Conservation (phyloP, 495 filamentous ascomycete genomes). For the Annulohypoxylon nitens region DNA sequence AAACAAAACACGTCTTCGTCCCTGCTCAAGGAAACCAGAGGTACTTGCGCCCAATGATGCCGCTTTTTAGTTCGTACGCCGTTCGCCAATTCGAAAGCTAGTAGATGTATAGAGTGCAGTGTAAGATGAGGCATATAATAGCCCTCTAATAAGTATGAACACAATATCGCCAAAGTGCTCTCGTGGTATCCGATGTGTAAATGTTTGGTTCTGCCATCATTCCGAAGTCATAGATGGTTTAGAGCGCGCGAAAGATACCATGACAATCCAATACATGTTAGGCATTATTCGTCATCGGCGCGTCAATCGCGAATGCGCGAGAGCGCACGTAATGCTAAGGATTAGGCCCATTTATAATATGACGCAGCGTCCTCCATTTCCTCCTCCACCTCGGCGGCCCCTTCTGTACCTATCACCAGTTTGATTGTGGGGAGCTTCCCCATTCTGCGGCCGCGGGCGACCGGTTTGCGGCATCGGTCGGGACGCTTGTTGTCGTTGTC, state of each 20-base stretch:
- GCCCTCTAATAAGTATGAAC: conserved; percentile 45
- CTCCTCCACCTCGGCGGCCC: conserved; percentile 32
- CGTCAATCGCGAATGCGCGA: conserved; percentile 28
- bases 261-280: conserved; percentile 22
- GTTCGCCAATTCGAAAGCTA: conserved; percentile 53
- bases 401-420: conserved; percentile 38
- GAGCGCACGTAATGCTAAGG: conserved; percentile 25
- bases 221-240: conserved; percentile 8
- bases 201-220: conserved; percentile 26
- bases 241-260: conserved; percentile 11
- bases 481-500: conserved; percentile 74
- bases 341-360: conserved; percentile 43
- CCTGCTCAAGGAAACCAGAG: conserved; percentile 47
- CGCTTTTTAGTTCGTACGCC: conserved; percentile 56
- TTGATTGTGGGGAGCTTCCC: conserved; percentile 40
- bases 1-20: conserved; percentile 47
- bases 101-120: conserved; percentile 51
- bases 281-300: conserved; percentile 29
- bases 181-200: conserved; percentile 30
- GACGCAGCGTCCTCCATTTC: conserved; percentile 36
- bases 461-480: conserved; percentile 53
- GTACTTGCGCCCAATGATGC: conserved; percentile 54
- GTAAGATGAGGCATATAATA: conserved; percentile 43
- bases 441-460: conserved; percentile 44
- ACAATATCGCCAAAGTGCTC: conserved; percentile 28